Conservation (phyloP, 2,329 filamentous ascomycete genomes). For the Diaporthe longicolla region DNA sequence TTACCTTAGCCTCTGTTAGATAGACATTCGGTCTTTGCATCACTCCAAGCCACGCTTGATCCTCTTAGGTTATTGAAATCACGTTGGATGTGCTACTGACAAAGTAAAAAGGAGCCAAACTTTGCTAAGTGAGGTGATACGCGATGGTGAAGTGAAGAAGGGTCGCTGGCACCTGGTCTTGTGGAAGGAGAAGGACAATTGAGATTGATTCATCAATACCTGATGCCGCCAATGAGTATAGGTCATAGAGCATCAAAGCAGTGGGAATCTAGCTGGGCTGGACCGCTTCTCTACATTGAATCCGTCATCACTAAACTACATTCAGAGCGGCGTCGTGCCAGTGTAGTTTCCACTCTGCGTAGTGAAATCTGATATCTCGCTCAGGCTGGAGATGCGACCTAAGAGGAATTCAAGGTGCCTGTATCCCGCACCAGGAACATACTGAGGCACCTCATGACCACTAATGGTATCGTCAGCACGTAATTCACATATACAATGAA, state of each 20-base stretch:
- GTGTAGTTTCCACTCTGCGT: slow-evolving; percentile 37
- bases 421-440: slow-evolving; percentile 37
- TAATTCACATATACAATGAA: not conserved
- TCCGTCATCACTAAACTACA: not conserved
- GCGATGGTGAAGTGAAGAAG: too few species aligned
- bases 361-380: slow-evolving; percentile 37
- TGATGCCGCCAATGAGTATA: not conserved
- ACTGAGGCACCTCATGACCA: slow-evolving; percentile 40
- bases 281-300: not conserved
- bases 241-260: not conserved
- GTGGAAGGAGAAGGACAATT: too few species aligned
- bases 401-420: slow-evolving; percentile 42
- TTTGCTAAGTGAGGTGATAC: too few species aligned
- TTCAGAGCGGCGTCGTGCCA: not conserved
- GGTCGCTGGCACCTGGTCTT: too few species aligned
- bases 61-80: too few species aligned
- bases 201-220: not conserved
- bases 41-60: too few species aligned
- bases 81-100: too few species aligned
- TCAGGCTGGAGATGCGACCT: slow-evolving; percentile 39
- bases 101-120: too few species aligned
- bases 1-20: too few species aligned
- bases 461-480: not conserved
- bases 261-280: not conserved
- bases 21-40: too few species aligned